These are phyloP conservation scores for Evernia prunastri DNA, from an alignment of 495 filamentous ascomycete genomes.

Conservation along the genomic window DNA sequence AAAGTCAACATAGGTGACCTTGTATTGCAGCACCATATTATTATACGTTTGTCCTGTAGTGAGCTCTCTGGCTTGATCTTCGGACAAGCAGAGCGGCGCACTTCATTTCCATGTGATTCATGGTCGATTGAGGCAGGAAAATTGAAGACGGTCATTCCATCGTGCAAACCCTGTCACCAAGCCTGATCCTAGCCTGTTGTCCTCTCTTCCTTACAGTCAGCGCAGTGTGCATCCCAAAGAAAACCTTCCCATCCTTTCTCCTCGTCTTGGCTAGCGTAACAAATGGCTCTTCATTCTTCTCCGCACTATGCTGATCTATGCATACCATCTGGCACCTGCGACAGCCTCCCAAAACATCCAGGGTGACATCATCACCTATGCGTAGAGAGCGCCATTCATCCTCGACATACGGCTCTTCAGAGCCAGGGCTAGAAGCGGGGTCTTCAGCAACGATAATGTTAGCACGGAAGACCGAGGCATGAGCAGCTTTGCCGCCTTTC, in stretches of 20 bases:
- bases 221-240: constrained; percentile 74
- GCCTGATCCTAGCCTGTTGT: constrained; percentile 12
- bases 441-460: constrained; percentile 61
- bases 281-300: constrained; percentile 77
- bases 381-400: constrained; percentile 41
- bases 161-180: constrained; percentile 19
- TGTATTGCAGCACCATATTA: not conserved
- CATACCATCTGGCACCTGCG: constrained; percentile 94
- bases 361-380: constrained; percentile 37
- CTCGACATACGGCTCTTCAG: constrained; percentile 51
- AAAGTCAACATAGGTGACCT: not conserved
- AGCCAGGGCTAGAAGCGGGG: constrained; percentile 31
- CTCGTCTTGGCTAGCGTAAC: constrained; percentile 81
- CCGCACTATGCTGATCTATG: constrained; percentile 75
- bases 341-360: constrained; percentile 73
- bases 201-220: constrained; percentile 22
- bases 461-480: constrained; percentile 60
- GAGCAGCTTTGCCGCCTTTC: constrained; percentile 41
- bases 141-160: not conserved
- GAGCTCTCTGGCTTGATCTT: not conserved
- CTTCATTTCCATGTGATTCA: not conserved
- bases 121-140: not conserved
- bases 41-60: not conserved
- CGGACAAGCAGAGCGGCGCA: not conserved
- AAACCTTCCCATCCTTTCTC: constrained; percentile 70